A percentile compares a stretch with the other conserved stretches of the same genome.
Evolutionary conservation across 768 basidiomycete species (phyloP).

Genomic region (Naganishia randhawae): DNA sequence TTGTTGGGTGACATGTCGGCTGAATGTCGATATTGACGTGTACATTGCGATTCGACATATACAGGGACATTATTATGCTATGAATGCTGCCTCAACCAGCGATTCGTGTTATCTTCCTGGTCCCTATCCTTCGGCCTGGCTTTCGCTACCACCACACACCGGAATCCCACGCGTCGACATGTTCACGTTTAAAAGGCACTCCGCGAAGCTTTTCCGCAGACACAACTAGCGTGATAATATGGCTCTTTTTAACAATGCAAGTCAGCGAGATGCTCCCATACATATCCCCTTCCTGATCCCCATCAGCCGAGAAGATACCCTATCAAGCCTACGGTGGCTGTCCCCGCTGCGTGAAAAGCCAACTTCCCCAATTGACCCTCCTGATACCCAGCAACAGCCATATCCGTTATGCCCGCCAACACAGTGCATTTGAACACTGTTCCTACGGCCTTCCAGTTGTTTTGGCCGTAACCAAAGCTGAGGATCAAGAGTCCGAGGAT

Average conservation of each 20-base stretch:
- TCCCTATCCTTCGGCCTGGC: too few species aligned
- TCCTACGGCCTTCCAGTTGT: conserved; percentile 13
- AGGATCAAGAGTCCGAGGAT: conserved; percentile 9
- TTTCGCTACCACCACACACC: too few species aligned
- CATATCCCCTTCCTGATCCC: not conserved
- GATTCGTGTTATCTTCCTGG: too few species aligned
- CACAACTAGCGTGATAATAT: not conserved
- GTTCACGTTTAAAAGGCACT: too few species aligned
- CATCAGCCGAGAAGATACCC: not conserved
- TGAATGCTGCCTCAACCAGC: too few species aligned
- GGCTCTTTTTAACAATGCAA: not conserved
- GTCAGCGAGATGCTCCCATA: not conserved
- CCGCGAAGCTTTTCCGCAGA: too few species aligned
- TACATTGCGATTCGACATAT: too few species aligned
- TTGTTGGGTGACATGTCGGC: too few species aligned
- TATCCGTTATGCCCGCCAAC: conserved; percentile 10
- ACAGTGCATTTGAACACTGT: conserved; percentile 12
- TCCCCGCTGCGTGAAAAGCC: conserved; percentile 1
- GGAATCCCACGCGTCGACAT: too few species aligned
- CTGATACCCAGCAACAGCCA: conserved; percentile 7
- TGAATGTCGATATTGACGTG: too few species aligned
- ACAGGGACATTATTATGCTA: too few species aligned
- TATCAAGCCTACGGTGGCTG: not conserved
- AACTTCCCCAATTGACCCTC: not conserved
- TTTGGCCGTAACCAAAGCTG: conserved; percentile 1